Percentiles rank a stretch among this genome's conserved stretches.
Evolutionary conservation across 192 early-diverging fungal genomes (phyloP).

Genomic region (Gigaspora rosea): DNA sequence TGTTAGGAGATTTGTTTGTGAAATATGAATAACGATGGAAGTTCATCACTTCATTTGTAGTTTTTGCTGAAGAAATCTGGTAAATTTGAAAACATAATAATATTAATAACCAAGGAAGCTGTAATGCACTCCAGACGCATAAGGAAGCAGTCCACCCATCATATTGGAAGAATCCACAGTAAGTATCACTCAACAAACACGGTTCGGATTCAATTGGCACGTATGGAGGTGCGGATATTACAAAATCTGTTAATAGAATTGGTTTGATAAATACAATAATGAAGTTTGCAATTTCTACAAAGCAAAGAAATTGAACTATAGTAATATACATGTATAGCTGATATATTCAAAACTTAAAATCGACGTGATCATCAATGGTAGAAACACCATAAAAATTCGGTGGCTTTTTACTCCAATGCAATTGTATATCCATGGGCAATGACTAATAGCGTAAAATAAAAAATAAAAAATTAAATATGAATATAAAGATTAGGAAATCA

Average conservation of each 20-base stretch:
- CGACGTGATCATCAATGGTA: conserved; percentile 61
- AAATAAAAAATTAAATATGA: too few relatives aligned
- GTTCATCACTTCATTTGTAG: conserved; percentile 95
- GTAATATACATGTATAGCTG: conserved; percentile 65
- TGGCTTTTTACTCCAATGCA: conserved; percentile 92
- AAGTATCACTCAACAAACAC: conserved; percentile 56
- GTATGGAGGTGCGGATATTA: conserved; percentile 49
- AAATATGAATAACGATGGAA: conserved; percentile 67
- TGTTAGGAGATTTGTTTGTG: conserved; percentile 36
- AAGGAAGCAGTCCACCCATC: conserved; percentile 73
- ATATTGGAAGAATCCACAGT: conserved; percentile 75
- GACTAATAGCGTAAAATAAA: conserved; percentile 45
- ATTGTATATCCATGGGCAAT: conserved; percentile 98
- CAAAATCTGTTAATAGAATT: conserved; percentile 44
- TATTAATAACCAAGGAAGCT: conserved; percentile 81
- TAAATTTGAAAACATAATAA: conserved; percentile 75
- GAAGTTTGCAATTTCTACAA: too few relatives aligned
- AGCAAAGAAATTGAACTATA: background rate
- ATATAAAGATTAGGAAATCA: too few relatives aligned
- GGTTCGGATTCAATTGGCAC: conserved; percentile 53
- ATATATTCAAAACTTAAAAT: conserved; percentile 65
- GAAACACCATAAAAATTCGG: conserved; percentile 82
- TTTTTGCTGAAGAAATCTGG: conserved; percentile 76
- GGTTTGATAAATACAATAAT: background rate
- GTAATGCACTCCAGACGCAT: conserved; percentile 73